Base-by-base conservation (phyloP, 345 rosid genomes). In the Syzygium jambos region DNA sequence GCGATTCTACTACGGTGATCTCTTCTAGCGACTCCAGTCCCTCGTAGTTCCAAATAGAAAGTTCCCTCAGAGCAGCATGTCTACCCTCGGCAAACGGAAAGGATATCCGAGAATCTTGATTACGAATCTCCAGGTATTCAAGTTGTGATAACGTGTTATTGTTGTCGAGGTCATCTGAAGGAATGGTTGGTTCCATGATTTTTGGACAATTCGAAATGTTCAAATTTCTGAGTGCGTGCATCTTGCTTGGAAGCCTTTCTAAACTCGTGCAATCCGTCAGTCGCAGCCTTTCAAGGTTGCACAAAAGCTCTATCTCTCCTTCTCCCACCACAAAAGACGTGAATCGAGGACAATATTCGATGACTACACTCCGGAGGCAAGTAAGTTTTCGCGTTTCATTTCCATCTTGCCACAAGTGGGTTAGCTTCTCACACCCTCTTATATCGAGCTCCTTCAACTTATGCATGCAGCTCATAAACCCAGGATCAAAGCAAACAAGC, bases 181-280 rank as follows among this genome's bases (percentile, higher is more conserved):
- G 6, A 57, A 57, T 9, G 29, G 3, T 57, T 1, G 9, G 6
- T 25, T 29, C 29, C 29, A 25, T 25, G 63, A 57, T 3, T 57
- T 57, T 57, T 57, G 63, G 63, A 57, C 63, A 57, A 55, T 0
- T 8, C 11, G 0, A 8, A 23, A 57, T 23, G 0, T 0, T 3
- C 59, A 55, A 55, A 55, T 0, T 0, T 3, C 0, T 21, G 9
- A 55, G 63, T 22, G 63, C 2, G 2, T 23, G 63, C 2, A 23
- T 0, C 13, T 57, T 23, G 14, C 29, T 23, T 4, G 13, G n/a
- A 57, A 57, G 29, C 63, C n/a, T 57, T 25, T 57, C n/a, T 23
- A 56, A 56, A 0, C n/a, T 9, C 2, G 0, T 0, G 6, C n/a
- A 56, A 22, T 0, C 0, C 0, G 0, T 0, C 0, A 56, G 23